These are phyloP conservation scores for Penicillium pancosmium DNA, from an alignment of 495 filamentous ascomycete species.

Conservation along the genomic window DNA sequence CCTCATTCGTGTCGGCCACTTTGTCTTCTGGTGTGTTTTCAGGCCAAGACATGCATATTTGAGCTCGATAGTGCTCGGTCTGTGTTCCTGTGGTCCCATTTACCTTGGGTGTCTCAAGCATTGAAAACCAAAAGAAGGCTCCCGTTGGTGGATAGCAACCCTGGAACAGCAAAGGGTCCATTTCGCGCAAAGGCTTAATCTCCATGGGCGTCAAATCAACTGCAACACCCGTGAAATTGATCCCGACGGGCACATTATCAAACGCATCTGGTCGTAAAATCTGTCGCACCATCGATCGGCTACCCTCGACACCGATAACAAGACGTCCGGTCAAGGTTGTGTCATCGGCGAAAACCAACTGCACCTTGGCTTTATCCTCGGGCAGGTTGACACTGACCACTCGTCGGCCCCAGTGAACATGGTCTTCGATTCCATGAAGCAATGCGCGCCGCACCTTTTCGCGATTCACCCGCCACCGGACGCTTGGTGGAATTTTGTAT, in stretches of 20 bases:
- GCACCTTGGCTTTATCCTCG: slow-evolving; percentile 6
- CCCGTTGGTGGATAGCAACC: slow-evolving; percentile 56
- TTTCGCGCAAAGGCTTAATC: slow-evolving; percentile 44
- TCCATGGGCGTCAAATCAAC: slow-evolving; percentile 29
- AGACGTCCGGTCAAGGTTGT: slow-evolving; percentile 21
- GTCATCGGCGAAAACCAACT: slow-evolving; percentile 25
- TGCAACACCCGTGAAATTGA: slow-evolving; percentile 33
- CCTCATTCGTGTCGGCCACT: slow-evolving; percentile 41
- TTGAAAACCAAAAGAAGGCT: slow-evolving; percentile 55
- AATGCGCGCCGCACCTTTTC: slow-evolving; percentile 29
- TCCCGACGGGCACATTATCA: slow-evolving; percentile 20
- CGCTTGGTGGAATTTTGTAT: slow-evolving; percentile 29
- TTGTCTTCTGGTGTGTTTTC: slow-evolving; percentile 26
- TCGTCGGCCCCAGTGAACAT: slow-evolving; percentile 28
- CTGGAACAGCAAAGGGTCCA: slow-evolving; percentile 63
- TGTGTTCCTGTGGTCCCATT: slow-evolving; percentile 18
- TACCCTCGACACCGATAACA: slow-evolving; percentile 52
- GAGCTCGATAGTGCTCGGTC: slow-evolving; percentile 23
- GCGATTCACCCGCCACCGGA: slow-evolving; percentile 33
- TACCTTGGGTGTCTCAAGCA: slow-evolving; percentile 37
- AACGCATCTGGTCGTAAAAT: slow-evolving; percentile 36
- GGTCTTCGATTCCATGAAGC: slow-evolving; percentile 27
- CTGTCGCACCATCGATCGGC: slow-evolving; percentile 46
- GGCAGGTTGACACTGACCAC: slow-evolving; percentile 16
- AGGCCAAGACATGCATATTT: slow-evolving; percentile 38